A percentile compares a stretch with the other conserved stretches of the same genome.
These are phyloP conservation scores for Cairneyella variabilis DNA, from an alignment of 495 filamentous ascomycete species.

Conservation along the genomic window DNA sequence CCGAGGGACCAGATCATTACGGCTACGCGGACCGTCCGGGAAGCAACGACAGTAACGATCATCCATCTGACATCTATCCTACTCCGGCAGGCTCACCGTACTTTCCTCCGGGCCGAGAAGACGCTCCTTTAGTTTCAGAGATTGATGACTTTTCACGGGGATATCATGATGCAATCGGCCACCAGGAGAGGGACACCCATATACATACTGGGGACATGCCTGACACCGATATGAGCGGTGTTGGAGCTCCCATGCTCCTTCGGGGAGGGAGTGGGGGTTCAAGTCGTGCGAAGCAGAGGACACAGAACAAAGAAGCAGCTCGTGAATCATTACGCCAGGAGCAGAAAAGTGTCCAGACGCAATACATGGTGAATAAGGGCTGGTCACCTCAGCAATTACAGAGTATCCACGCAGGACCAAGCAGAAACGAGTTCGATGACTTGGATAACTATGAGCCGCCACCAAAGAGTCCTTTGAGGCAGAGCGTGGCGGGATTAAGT, in stretches of 20 bases:
- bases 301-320: not conserved
- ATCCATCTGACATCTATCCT: no score
- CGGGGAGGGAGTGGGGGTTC: not conserved
- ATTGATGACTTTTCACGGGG: constrained; percentile 17
- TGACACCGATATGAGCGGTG: constrained; percentile 8
- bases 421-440: not conserved
- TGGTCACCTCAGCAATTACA: not conserved
- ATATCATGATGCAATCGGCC: constrained; percentile 7
- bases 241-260: not conserved
- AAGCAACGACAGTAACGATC: no score
- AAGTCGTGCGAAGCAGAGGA: not conserved
- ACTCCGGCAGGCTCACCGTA: no score
- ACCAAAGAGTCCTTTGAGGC: constrained; percentile 7
- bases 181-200: not conserved
- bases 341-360: not conserved
- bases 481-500: not conserved
- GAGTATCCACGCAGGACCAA: not conserved
- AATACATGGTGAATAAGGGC: not conserved
- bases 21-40: no score
- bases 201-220: constrained; percentile 6
- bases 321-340: not conserved
- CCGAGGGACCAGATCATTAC: not conserved
- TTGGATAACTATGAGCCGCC: not conserved
- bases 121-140: constrained; percentile 2
- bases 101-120: not conserved